Conservation (phyloP, 2,329 filamentous ascomycete species). For the Fusarium nurragi region DNA sequence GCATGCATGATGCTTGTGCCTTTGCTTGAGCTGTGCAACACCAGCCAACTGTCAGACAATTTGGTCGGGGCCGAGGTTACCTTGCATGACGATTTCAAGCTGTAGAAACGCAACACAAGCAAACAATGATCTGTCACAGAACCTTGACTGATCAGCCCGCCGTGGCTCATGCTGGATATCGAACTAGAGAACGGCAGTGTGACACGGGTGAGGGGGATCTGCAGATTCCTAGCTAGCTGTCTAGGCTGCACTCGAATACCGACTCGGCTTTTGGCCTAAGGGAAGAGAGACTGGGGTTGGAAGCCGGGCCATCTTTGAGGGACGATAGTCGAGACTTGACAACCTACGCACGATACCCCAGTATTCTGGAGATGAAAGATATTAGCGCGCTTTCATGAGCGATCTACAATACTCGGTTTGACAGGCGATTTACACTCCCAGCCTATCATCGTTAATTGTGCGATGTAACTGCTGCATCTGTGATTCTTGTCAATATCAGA, state of each 20-base stretch:
- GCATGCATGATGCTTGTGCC: slow-evolving; percentile 16
- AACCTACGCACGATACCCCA: not conserved
- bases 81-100: slow-evolving; percentile 27
- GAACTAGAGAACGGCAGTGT: slow-evolving; percentile 4
- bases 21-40: slow-evolving; percentile 14
- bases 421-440: not conserved
- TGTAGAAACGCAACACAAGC: slow-evolving; percentile 10
- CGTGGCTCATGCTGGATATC: slow-evolving; percentile 5
- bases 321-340: not conserved
- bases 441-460: too few relatives aligned
- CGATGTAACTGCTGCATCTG: not conserved
- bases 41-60: slow-evolving; percentile 2
- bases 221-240: not conserved
- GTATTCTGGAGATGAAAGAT: not conserved
- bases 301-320: not conserved
- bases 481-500: not conserved
- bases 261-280: not conserved
- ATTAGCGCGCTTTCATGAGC: not conserved
- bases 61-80: slow-evolving; percentile 4
- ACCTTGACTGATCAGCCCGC: not conserved
- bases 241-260: not conserved
- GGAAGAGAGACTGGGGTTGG: not conserved
- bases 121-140: slow-evolving; percentile 23
- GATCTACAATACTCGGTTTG: not conserved
- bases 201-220: not conserved